phyloP scores from a whole-genome alignment of 2,329 filamentous ascomycete species.

The Colletotrichum sp. region DNA sequence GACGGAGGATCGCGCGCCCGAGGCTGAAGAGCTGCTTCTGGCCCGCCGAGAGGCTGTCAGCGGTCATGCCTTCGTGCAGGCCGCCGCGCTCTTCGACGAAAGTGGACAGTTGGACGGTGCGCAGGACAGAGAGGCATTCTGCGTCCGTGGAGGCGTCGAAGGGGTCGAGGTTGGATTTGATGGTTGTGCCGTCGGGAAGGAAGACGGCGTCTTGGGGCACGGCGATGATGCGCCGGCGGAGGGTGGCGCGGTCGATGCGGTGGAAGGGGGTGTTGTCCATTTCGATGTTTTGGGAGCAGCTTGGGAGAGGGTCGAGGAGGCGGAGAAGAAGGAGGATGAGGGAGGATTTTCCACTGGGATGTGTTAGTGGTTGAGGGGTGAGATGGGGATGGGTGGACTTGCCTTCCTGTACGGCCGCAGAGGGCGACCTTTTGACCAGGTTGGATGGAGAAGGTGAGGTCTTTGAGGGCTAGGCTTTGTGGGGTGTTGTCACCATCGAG shows the following conservation, averaged over 20 bases:
- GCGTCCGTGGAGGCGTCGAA: slow-evolving; percentile 24
- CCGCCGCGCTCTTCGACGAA: slow-evolving; percentile 29
- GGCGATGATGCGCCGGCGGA: slow-evolving; percentile 48
- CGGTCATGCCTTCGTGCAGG: slow-evolving; percentile 37
- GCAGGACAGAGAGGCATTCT: slow-evolving; percentile 31
- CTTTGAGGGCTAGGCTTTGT: slow-evolving; percentile 5
- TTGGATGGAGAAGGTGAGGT: slow-evolving; percentile 17
- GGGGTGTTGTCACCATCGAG: background rate
- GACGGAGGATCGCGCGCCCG: slow-evolving; percentile 56
- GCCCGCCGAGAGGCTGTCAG: slow-evolving; percentile 54
- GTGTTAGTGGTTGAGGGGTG: background rate
- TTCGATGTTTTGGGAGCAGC: slow-evolving; percentile 25
- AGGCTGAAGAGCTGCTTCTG: slow-evolving; percentile 66
- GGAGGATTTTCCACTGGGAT: slow-evolving; percentile 37
- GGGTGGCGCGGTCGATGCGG: slow-evolving; percentile 36
- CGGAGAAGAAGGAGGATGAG: slow-evolving; percentile 35
- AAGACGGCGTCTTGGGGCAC: slow-evolving; percentile 54
- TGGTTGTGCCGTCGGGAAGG: slow-evolving; percentile 40
- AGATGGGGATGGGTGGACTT: background rate
- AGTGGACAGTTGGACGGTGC: slow-evolving; percentile 30
- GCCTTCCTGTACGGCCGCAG: slow-evolving; percentile 29
- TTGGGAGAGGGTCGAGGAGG: slow-evolving; percentile 34
- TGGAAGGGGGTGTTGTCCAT: slow-evolving; percentile 43
- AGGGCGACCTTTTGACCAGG: slow-evolving; percentile 25
- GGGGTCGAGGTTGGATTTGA: slow-evolving; percentile 42